Evolutionary conservation across 1,284 basidiomycete genomes (phyloP), one percentile per base, ranked within the genome.

Genomic region (Sporisorium graminicola): DNA sequence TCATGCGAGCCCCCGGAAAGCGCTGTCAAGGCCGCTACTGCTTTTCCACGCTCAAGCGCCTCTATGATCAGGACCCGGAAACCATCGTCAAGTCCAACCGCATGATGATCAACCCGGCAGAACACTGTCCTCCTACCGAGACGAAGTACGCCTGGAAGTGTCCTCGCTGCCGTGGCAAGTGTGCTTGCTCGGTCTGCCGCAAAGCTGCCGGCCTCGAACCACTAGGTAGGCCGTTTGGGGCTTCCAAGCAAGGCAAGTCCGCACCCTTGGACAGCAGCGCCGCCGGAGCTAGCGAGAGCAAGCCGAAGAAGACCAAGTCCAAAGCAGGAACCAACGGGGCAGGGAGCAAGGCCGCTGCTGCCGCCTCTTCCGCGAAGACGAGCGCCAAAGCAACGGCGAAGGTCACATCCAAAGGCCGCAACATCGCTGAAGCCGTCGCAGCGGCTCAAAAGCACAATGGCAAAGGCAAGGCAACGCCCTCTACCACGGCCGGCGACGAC

Each of bases 61-160:
- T 72, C 43, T 77, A 77, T 53, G 70, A 61, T 27, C 61, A 62
- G 51, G 74, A 77, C 27, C 61, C 74, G 7, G 74, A 72, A 9
- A 57, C 60, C 37, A 77, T 69, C 33, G 74, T 73, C 62, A 69
- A 63, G 51, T 62, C 60, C 31, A 67, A 64, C n/a, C 65, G 74
- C 26, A 56, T 73, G 62, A 72, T 77, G 69, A 59, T 77, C 57
- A 68, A 77, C 22, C 61, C 69, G 1, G 46, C 22, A 20, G 65
- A 73, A 52, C 74, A 77, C 50, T 77, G 74, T 44, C 63, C 74
- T 2, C 62, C 69, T 1, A 27, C 58, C 20, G 74, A 77, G 58
- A 54, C 74, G 24, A 77, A 73, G 37, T 77, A 77, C 33, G 74
- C 74, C 18, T 77, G 68, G 68, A 77, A 77, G 56, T 77, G 74